phyloP scores from a whole-genome alignment of 2,329 filamentous ascomycete species.

The Clarireedia paspali region DNA sequence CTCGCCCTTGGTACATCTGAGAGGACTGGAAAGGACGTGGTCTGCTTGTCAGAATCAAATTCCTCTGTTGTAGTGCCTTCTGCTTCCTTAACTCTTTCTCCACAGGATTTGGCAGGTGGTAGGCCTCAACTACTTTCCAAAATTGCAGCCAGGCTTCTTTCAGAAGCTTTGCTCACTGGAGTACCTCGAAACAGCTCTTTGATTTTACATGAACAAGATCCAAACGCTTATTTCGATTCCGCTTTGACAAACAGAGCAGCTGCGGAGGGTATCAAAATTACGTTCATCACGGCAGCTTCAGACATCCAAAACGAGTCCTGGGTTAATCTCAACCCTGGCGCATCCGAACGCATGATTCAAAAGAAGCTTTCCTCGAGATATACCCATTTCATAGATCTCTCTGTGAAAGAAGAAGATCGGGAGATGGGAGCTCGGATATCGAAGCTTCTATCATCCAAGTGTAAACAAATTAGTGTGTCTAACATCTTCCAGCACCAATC shows the following conservation, averaged over 20 bases:
- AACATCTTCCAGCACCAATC: no score
- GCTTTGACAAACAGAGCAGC: neutral
- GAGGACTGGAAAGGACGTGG: neutral
- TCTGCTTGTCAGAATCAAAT: neutral
- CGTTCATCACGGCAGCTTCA: neutral
- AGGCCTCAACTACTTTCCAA: neutral
- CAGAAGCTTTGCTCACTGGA: no score
- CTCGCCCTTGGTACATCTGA: neutral
- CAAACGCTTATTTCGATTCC: neutral
- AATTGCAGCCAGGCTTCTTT: no score
- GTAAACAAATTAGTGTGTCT: no score
- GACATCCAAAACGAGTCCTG: neutral
- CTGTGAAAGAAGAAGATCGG: no score
- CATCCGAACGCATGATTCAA: no score
- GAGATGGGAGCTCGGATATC: no score
- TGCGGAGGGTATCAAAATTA: neutral
- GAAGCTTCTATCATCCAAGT: no score
- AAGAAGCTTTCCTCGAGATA: neutral
- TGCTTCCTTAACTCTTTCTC: no score
- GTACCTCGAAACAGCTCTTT: neutral
- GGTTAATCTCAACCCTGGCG: no score
- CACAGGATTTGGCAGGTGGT: neutral
- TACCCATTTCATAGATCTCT: no score
- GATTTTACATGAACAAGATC: neutral
- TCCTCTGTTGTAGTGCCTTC: no score